Base-by-base conservation (phyloP, 2,329 filamentous ascomycete genomes). In the Alternaria sp. region DNA sequence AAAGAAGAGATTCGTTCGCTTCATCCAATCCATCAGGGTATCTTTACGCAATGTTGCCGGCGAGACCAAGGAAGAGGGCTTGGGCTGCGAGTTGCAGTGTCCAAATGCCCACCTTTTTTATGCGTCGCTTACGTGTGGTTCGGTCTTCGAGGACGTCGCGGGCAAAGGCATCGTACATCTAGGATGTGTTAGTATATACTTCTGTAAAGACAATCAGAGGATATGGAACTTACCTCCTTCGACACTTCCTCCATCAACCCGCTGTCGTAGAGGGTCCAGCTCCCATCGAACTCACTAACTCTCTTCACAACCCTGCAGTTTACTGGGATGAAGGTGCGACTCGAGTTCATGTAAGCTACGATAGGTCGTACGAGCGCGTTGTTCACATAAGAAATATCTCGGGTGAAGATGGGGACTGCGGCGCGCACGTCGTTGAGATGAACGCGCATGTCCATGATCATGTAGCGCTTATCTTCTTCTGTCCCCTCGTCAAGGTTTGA, bases 101-200 rank as follows among this genome's bases (percentile, higher is more conserved):
- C 95, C 95, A 99, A 72, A 98, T 90, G 32, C 95, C 95, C 28
- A 97, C 95, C 81, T 98, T 97, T 78, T 94, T 97, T 76, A 99
- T 90, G 45, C 95, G 86, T 52, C 94, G 86, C 69, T 93, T 90
- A 54, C 93, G 89, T 67, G 91, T 92, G 77, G 97, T 91, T 71
- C 95, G 91, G 79, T 97, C 91, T 71, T 98, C 92, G 64, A 93
- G 90, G 32, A 99, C 93, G 77, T 97, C 93, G 65, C 89, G 88
- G 38, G 93, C 93, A 80, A 99, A 98, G 0, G 95, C 95, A 71
- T 94, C 89, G 77, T 99, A 99, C 54, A 93, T 93, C 85, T 88
- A 43, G 38, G 11, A 46, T n/a, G 50, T 46, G 45, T 66, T 52
- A 67, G 63, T 18, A 52, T 28, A 38, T 25, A 14, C 18, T 28